Percentiles rank a stretch among this genome's conserved stretches.
phyloP scores from a whole-genome alignment of 345 rosid genomes.

The Eucalyptus guilfoylei region DNA sequence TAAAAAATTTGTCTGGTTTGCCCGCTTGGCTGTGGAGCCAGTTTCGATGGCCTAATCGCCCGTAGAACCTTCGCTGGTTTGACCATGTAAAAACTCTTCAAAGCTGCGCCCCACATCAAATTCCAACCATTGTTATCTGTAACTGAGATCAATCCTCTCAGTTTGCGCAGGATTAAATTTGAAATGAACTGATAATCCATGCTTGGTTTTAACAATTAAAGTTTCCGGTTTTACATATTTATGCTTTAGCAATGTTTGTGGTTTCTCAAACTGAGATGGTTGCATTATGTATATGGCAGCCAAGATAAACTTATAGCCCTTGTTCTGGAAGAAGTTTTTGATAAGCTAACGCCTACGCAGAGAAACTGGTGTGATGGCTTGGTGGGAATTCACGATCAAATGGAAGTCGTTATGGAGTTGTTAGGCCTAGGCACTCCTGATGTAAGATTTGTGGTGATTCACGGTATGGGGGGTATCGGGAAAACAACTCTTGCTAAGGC shows the following conservation, averaged over 20 bases:
- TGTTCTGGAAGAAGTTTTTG: background rate
- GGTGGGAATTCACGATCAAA: background rate
- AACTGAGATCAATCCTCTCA: no score
- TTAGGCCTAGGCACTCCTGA: background rate
- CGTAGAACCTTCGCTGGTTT: background rate
- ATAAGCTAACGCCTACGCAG: background rate
- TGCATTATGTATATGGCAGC: no score
- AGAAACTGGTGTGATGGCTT: background rate
- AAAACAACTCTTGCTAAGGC: background rate
- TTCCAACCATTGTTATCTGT: background rate
- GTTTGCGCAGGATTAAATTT: no score
- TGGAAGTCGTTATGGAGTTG: background rate
- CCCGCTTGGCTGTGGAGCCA: no score
- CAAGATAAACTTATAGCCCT: no score
- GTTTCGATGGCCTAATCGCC: background rate
- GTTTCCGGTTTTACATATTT: no score
- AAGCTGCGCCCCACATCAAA: background rate
- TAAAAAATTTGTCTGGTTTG: background rate
- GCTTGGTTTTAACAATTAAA: no score
- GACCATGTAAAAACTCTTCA: background rate
- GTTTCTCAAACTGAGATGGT: no score
- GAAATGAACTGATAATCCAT: no score
- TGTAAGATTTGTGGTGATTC: background rate
- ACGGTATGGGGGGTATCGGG: background rate
- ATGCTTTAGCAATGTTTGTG: no score